Percentiles rank a stretch among this genome's conserved stretches.
These are phyloP conservation scores for Polyplosphaeria fusca DNA, from an alignment of 495 filamentous ascomycete genomes.

Conservation along the genomic window DNA sequence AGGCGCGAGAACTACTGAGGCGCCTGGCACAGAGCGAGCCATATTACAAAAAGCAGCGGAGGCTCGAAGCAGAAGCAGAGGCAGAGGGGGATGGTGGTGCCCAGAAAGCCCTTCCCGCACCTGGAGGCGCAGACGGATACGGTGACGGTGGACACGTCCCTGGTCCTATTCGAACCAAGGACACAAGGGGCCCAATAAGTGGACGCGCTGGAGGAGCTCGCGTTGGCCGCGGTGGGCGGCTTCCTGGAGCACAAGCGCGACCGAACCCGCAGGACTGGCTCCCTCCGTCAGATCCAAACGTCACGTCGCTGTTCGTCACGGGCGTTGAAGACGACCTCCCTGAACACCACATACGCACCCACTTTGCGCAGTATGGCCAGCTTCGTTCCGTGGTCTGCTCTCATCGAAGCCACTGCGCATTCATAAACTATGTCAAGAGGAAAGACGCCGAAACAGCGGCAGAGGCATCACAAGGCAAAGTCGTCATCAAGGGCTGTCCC, in stretches of 20 bases:
- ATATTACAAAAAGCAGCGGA: slow-evolving; percentile 81
- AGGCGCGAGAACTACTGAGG: slow-evolving; percentile 82
- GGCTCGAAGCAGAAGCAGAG: slow-evolving; percentile 58
- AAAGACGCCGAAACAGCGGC: slow-evolving; percentile 81
- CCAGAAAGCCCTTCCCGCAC: slow-evolving; percentile 46
- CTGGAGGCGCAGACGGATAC: slow-evolving; percentile 26
- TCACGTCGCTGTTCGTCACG: slow-evolving; percentile 89
- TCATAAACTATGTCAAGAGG: slow-evolving; percentile 85
- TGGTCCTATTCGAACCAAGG: slow-evolving; percentile 41
- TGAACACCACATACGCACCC: slow-evolving; percentile 82
- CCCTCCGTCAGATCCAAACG: slow-evolving; percentile 75
- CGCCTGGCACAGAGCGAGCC: slow-evolving; percentile 87
- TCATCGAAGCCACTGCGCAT: slow-evolving; percentile 94
- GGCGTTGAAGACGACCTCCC: slow-evolving; percentile 95
- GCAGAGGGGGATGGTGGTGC: slow-evolving; percentile 42
- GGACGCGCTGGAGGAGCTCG: slow-evolving; percentile 42
- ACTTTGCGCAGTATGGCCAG: slow-evolving; percentile 82
- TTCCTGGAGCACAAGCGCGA: slow-evolving; percentile 71
- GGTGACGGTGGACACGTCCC: slow-evolving; percentile 34
- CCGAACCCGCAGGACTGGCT: slow-evolving; percentile 76
- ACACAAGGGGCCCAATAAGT: slow-evolving; percentile 45
- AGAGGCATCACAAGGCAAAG: slow-evolving; percentile 78
- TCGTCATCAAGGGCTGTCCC: slow-evolving; percentile 79
- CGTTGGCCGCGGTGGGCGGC: slow-evolving; percentile 50
- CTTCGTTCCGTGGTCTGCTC: slow-evolving; percentile 89